Conservation (phyloP, 2,329 filamentous ascomycete species). For the Penicillium aurantiogriseum region DNA sequence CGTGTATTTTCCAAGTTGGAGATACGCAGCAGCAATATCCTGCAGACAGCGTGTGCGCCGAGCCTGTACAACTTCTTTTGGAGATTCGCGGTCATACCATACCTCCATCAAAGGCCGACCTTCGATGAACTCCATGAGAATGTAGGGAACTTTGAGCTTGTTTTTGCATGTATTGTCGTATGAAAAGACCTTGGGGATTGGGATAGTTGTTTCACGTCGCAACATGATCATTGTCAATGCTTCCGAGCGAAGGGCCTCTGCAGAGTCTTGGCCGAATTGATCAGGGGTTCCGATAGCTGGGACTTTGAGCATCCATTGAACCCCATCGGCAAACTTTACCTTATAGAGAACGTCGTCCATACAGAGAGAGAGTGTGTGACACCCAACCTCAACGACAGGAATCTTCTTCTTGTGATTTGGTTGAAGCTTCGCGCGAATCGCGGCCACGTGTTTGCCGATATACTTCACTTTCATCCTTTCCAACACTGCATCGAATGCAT, state of each 20-base stretch:
- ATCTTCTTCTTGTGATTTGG: background rate
- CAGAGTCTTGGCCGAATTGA: conserved; percentile 4
- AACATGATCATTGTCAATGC: conserved; percentile 32
- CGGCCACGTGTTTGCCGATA: background rate
- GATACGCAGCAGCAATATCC: background rate
- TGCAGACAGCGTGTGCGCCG: background rate
- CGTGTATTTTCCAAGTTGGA: background rate
- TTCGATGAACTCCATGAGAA: conserved; percentile 27
- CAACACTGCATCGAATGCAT: background rate
- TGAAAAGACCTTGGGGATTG: conserved; percentile 30
- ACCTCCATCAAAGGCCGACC: conserved; percentile 25
- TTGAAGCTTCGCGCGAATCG: background rate
- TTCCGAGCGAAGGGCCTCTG: conserved; percentile 21
- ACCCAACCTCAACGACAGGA: background rate
- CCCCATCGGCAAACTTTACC: background rate
- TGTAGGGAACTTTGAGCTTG: conserved; percentile 26
- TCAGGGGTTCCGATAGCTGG: conserved; percentile 1
- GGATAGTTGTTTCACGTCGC: conserved; percentile 30
- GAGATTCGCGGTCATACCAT: conserved; percentile 23
- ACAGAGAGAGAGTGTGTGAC: background rate
- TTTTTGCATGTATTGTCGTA: conserved; percentile 28
- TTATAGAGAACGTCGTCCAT: background rate
- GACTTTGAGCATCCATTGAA: conserved; percentile 7
- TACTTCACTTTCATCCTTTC: background rate
- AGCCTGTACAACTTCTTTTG: background rate